Conservation (phyloP, 1,284 basidiomycete genomes). For the Singerocomus inundabilis region DNA sequence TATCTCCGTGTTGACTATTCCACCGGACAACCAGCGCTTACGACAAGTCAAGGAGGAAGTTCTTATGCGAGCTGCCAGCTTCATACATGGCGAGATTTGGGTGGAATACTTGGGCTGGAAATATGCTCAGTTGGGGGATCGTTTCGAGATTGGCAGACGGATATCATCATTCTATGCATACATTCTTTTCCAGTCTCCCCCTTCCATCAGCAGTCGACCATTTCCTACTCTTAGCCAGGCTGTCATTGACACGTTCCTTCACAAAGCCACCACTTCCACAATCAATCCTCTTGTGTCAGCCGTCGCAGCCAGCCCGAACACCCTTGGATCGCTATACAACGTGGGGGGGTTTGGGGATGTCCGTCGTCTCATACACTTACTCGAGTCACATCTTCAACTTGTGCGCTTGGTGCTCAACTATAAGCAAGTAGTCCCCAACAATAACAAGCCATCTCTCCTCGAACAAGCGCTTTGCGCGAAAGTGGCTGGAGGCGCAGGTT, state of each 20-base stretch:
- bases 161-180: slow-evolving; percentile 65
- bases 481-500: slow-evolving; percentile 47
- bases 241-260: slow-evolving; percentile 64
- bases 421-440: slow-evolving; percentile 46
- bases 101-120: slow-evolving; percentile 81
- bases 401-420: slow-evolving; percentile 59
- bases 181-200: slow-evolving; percentile 63
- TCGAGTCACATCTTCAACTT: slow-evolving; percentile 65
- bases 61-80: slow-evolving; percentile 69
- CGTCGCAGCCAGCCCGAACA: slow-evolving; percentile 58
- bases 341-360: slow-evolving; percentile 70
- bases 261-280: slow-evolving; percentile 69
- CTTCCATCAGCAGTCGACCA: slow-evolving; percentile 48
- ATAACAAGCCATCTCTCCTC: slow-evolving; percentile 57
- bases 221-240: slow-evolving; percentile 60
- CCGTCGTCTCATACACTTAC: slow-evolving; percentile 61
- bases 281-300: slow-evolving; percentile 73
- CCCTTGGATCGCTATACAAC: slow-evolving; percentile 58
- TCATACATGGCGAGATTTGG: slow-evolving; percentile 86
- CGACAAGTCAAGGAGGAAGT: slow-evolving; percentile 80
- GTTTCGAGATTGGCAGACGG: slow-evolving; percentile 75
- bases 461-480: slow-evolving; percentile 73
- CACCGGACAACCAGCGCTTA: slow-evolving; percentile 56
- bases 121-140: slow-evolving; percentile 72
- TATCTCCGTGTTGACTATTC: slow-evolving; percentile 49